Evolutionary conservation across 2,329 filamentous ascomycete genomes (phyloP).

Genomic region (Furcasterigmium sp.): DNA sequence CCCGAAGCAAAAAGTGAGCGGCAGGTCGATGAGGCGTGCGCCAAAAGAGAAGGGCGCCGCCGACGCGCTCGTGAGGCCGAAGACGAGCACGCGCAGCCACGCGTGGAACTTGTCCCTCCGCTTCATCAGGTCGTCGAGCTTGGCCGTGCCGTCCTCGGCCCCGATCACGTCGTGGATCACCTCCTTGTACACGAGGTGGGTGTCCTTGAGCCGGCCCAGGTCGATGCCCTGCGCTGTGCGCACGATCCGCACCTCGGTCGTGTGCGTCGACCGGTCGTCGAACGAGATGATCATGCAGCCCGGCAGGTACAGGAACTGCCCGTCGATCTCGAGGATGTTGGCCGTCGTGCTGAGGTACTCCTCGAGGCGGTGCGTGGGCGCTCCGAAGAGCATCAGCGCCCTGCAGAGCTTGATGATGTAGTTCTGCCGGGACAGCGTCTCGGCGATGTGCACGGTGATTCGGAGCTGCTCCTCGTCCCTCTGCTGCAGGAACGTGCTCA

Average conservation of each 20-base stretch:
- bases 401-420: slow-evolving; percentile 81
- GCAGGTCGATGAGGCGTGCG: slow-evolving; percentile 66
- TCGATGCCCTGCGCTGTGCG: slow-evolving; percentile 53
- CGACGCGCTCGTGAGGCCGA: slow-evolving; percentile 65
- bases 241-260: slow-evolving; percentile 62
- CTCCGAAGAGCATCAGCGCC: slow-evolving; percentile 81
- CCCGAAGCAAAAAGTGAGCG: slow-evolving; percentile 65
- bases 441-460: slow-evolving; percentile 49
- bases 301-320: slow-evolving; percentile 83
- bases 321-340: slow-evolving; percentile 76
- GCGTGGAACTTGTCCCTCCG: slow-evolving; percentile 48
- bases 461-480: slow-evolving; percentile 34
- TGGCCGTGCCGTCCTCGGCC: slow-evolving; percentile 50
- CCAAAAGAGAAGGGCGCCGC: slow-evolving; percentile 74
- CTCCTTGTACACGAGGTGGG: slow-evolving; percentile 59
- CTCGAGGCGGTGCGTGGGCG: slow-evolving; percentile 83
- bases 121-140: slow-evolving; percentile 49
- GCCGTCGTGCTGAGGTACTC: slow-evolving; percentile 86
- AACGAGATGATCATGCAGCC: slow-evolving; percentile 93
- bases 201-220: slow-evolving; percentile 55
- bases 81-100: slow-evolving; percentile 54
- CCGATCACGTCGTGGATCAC: slow-evolving; percentile 56
- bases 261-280: slow-evolving; percentile 62
- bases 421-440: slow-evolving; percentile 70
- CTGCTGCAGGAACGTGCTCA: slow-evolving; percentile 34